phyloP scores from a whole-genome alignment of 768 basidiomycete species.

The Mrakia frigida region DNA sequence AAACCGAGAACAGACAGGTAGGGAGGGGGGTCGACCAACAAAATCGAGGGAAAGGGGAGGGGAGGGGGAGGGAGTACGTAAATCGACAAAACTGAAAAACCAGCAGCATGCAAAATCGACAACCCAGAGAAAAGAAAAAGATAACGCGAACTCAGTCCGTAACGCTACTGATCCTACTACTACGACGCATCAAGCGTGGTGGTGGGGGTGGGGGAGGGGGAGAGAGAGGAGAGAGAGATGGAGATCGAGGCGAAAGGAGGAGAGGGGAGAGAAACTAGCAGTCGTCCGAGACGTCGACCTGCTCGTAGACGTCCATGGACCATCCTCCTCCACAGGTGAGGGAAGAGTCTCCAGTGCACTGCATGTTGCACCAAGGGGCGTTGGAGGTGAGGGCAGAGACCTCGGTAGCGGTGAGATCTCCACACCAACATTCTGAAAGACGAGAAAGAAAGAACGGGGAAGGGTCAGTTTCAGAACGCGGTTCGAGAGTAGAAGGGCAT shows the following conservation, averaged over 20 bases:
- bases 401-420: constrained; percentile 23
- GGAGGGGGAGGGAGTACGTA: too few relatives aligned
- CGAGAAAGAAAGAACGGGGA: neutral
- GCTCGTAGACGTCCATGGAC: constrained; percentile 31
- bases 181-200: constrained; percentile 6
- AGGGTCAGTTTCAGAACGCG: neutral
- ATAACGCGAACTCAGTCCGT: too few relatives aligned
- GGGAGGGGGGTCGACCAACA: too few relatives aligned
- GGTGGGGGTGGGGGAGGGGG: neutral
- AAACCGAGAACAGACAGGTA: too few relatives aligned
- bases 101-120: too few relatives aligned
- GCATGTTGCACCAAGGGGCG: constrained; percentile 27
- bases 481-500: neutral
- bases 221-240: neutral
- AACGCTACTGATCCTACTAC: neutral
- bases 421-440: constrained; percentile 28
- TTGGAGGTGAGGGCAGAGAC: constrained; percentile 21
- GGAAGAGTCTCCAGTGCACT: constrained; percentile 28
- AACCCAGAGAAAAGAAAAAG: too few relatives aligned
- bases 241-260: neutral
- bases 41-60: too few relatives aligned
- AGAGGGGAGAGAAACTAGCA: constrained; percentile 17
- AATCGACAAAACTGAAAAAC: too few relatives aligned
- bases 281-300: constrained; percentile 30
- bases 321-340: constrained; percentile 31